Base-by-base conservation (phyloP, 306 rosid species). In the Inga leiocalycina region DNA sequence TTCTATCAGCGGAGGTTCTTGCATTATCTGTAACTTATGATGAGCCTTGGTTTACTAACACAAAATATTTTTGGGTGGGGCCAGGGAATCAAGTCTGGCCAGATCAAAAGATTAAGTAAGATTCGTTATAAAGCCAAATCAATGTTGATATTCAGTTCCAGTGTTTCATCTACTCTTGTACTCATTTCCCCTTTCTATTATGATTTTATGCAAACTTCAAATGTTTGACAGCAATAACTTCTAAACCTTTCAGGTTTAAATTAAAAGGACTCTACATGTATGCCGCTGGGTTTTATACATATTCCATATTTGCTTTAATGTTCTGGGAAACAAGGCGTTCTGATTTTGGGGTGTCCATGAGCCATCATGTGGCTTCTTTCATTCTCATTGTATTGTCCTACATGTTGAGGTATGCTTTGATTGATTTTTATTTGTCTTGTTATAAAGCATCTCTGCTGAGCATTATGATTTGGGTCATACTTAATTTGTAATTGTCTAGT, bases 251-350 rank as follows among this genome's bases (percentile, higher is more conserved):
- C 97, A 96, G 99, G 88, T 90, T 94, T 85, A 96, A 91, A 86
- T 89, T 96, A 93, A 96, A 93, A 90, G 96, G 85, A 49, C 35
- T 91, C 20, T 96, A 96, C 79, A 91, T 96, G 97, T 96, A 83
- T 91, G 87, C 84, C 44, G 99, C 92, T 83, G 99, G 99, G 76
- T 96, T 96, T 88, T 96, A 93, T 85, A 71, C 92, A 5, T 96
- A 96, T 86, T 96, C 99, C 84, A 90, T 96, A 86, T 93, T 96
- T 85, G 99, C 99, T 76, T 90, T 96, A 87, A 80, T 93, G 64
- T 93, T 92, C 80, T 96, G 97, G 99, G 99, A 96, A 87, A 96
- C 99, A 24, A 90, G 92, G 91, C 97, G 99, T 81, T 90, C 99
- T 0, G 99, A 96, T 90, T 96, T 96, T 77, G 93, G 91, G 76